A percentile compares a stretch with the other conserved stretches of the same genome.
phyloP scores from a whole-genome alignment of 2,329 filamentous ascomycete species.

The Cytospora schulzeri region DNA sequence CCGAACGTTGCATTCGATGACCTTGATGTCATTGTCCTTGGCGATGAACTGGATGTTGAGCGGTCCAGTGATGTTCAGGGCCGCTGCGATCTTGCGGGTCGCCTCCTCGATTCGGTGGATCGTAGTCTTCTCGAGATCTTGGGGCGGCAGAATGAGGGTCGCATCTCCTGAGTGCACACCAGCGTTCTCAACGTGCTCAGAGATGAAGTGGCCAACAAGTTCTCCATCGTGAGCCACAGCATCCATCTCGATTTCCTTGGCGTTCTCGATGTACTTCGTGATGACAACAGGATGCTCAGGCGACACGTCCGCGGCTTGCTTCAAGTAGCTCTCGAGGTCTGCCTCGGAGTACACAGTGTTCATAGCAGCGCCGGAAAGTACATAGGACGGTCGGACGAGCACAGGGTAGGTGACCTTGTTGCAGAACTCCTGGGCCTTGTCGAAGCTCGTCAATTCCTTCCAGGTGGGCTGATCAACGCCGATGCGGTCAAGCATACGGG shows the following conservation, averaged over 20 bases:
- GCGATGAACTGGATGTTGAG: constrained; percentile 99
- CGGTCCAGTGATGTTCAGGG: constrained; percentile 92
- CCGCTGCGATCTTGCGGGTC: constrained; percentile 90
- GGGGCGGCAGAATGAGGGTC: constrained; percentile 90
- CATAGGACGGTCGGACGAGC: constrained; percentile 92
- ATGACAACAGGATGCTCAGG: constrained; percentile 96
- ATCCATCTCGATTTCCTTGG: constrained; percentile 99
- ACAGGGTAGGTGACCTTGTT: constrained; percentile 89
- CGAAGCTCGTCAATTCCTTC: constrained; percentile 96
- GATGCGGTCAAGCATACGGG: constrained; percentile 93
- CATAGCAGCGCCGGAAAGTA: constrained; percentile 96
- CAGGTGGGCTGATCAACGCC: constrained; percentile 94
- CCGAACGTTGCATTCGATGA: constrained; percentile 98
- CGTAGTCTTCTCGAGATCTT: constrained; percentile 87
- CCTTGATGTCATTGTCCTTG: constrained; percentile 99
- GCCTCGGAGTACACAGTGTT: constrained; percentile 98
- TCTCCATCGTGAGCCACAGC: constrained; percentile 88
- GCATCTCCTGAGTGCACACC: constrained; percentile 98
- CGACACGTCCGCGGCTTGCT: constrained; percentile 90
- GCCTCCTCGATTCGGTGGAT: constrained; percentile 91
- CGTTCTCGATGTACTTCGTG: constrained; percentile 99
- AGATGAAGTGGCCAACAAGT: constrained; percentile 94
- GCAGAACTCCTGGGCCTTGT: constrained; percentile 87
- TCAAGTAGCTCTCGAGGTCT: constrained; percentile 84
- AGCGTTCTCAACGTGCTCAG: constrained; percentile 97